These are phyloP conservation scores for Pelargonium australe DNA, from an alignment of 441 rosid genomes.

Conservation along the genomic window DNA sequence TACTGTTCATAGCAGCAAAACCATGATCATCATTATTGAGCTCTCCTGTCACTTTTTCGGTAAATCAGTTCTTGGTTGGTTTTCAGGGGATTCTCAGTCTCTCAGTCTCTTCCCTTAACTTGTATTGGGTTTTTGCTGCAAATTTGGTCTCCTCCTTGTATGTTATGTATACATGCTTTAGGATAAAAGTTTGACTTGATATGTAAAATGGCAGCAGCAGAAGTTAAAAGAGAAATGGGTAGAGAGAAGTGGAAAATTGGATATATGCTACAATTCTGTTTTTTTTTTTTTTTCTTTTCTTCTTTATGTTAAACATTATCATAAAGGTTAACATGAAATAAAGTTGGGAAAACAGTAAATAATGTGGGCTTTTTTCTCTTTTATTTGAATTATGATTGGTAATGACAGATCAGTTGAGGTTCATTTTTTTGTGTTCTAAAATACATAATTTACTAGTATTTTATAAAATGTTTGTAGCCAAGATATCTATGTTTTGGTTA, in stretches of 20 bases:
- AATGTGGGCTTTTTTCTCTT: too few relatives aligned
- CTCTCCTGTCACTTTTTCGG: conserved; percentile 17
- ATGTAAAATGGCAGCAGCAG: conserved; percentile 32
- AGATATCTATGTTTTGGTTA: too few relatives aligned
- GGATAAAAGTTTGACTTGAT: conserved; percentile 24
- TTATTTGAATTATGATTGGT: too few relatives aligned
- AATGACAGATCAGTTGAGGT: too few relatives aligned
- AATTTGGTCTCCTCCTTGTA: conserved; percentile 23
- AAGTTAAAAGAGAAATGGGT: conserved; percentile 21
- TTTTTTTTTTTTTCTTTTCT: not conserved
- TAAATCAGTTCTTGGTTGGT: conserved; percentile 25
- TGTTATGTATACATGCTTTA: conserved; percentile 26
- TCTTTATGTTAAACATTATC: too few relatives aligned
- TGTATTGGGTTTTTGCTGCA: conserved; percentile 43
- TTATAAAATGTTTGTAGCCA: too few relatives aligned
- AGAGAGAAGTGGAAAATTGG: conserved; percentile 21
- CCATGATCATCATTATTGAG: conserved; percentile 14
- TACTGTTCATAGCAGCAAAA: conserved; percentile 28
- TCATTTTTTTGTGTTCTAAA: too few relatives aligned
- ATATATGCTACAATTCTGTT: conserved; percentile 4
- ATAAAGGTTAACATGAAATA: too few relatives aligned
- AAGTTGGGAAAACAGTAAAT: too few relatives aligned
- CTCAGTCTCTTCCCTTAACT: not conserved
- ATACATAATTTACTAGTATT: too few relatives aligned
- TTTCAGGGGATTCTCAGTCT: conserved; percentile 17